phyloP scores from a whole-genome alignment of 345 rosid genomes.

The Cardamine chenopodiifolia region DNA sequence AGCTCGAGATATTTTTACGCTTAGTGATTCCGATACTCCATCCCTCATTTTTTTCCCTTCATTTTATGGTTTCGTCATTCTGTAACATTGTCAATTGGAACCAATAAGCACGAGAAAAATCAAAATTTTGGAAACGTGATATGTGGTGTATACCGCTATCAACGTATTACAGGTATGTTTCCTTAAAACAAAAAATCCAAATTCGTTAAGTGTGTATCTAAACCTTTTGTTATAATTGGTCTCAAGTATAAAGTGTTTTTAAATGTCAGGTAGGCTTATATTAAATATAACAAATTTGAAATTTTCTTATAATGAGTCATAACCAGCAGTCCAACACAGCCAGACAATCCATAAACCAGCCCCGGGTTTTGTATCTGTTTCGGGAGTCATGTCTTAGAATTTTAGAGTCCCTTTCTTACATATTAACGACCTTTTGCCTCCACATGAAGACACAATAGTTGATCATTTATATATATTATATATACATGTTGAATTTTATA shows the following conservation, averaged over 20 bases:
- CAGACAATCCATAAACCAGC: constrained; percentile 5
- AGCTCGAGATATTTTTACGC: neutral
- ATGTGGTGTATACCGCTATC: neutral
- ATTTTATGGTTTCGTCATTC: neutral
- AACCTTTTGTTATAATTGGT: constrained; percentile 6
- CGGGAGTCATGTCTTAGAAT: constrained; percentile 27
- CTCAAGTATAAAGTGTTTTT: neutral
- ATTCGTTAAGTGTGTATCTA: neutral
- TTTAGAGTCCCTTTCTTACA: constrained; percentile 4
- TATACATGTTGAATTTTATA: neutral
- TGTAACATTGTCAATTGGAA: neutral
- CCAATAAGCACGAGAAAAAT: neutral
- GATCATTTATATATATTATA: neutral
- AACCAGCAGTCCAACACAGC: neutral
- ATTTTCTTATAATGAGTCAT: neutral
- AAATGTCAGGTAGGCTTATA: neutral
- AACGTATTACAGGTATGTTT: neutral
- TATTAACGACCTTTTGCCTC: constrained; percentile 10
- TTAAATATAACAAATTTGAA: neutral
- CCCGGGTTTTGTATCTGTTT: constrained; percentile 23
- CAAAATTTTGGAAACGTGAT: neutral
- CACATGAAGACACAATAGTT: constrained; percentile 16
- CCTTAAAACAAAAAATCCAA: neutral
- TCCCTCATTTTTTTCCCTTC: neutral
- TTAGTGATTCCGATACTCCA: neutral